Evolutionary conservation across 441 rosid genomes (phyloP).

Genomic region (Adansonia madagascariensis): DNA sequence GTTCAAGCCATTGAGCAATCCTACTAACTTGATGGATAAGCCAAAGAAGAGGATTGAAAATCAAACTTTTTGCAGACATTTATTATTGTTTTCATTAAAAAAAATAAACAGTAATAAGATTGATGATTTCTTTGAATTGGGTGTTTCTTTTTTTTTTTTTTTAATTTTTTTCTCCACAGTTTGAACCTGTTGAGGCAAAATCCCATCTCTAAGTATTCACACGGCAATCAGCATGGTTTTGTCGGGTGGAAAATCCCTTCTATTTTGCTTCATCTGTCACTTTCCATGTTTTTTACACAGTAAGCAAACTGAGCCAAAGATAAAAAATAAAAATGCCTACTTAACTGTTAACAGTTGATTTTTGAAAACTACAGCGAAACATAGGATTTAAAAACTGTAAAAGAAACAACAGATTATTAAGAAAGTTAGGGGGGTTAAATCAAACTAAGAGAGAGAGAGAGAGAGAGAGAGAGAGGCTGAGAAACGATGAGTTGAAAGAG

Average conservation of each 20-base stretch:
- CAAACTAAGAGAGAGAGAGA: no score
- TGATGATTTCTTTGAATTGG: neutral
- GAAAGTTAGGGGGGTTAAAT: neutral
- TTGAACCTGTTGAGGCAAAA: constrained; percentile 26
- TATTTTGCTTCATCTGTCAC: constrained; percentile 18
- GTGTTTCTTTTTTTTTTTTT: neutral
- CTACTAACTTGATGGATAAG: constrained; percentile 6
- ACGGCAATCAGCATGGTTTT: neutral
- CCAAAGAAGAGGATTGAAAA: neutral
- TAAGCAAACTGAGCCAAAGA: constrained; percentile 23
- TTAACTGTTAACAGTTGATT: constrained; percentile 26
- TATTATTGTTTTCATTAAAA: neutral
- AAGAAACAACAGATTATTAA: neutral
- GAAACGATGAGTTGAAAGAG: constrained; percentile 39
- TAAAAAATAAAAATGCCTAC: neutral
- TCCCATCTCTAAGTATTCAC: constrained; percentile 23
- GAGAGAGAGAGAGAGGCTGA: no score
- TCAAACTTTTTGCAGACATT: neutral
- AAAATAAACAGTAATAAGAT: neutral
- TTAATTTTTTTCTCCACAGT: neutral
- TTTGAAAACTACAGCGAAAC: constrained; percentile 18
- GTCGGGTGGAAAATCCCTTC: constrained; percentile 26
- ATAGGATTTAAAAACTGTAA: constrained; percentile 17
- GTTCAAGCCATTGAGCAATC: constrained; percentile 2
- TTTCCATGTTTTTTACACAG: constrained; percentile 25